Base-by-base conservation (phyloP, 768 basidiomycete genomes). In the Termitomyces sp. region DNA sequence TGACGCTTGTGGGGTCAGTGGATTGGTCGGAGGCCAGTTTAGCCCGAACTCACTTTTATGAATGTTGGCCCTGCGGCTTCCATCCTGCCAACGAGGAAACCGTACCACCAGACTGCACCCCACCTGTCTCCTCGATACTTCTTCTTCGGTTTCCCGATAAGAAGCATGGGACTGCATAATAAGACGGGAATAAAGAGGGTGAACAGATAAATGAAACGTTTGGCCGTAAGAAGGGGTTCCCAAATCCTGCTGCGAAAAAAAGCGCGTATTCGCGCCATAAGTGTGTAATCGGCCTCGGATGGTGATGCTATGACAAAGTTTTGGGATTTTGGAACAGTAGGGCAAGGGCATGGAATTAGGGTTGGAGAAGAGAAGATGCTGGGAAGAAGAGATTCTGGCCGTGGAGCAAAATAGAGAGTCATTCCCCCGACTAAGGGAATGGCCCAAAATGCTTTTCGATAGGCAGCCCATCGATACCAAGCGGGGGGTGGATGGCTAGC, bases 21-120 rank as follows among this genome's bases (percentile, higher is more conserved):
- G 47, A 29, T 36, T 37, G 20, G 51, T 47, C 43, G 31, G 11
- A 36, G 34, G 11, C 11, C 29, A 40, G 20, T 31, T 56, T 32
- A 29, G 31, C 1, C n/a, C 4, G n/a, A 29, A 45, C 77, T 59
- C 68, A 91, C 94, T 86, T 99, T 99, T 73, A 92, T 92, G 73
- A 98, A 98, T 0, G 96, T 96, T 15, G 97, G 97, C 1, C 97
- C 97, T 9, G 96, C 96, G 5, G 86, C 79, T 74, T 96, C 88
- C 97, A 99, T 98, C 72, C 88, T 89, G 48, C 74, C 77, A 7
- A 94, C 93, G 15, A 99, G 77, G 56, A 93, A 82, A n/a, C 81
- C 84, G 71, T 98, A 98, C 97, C 97, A 99, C 96, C 94, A 97
- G 3, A 95, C 82, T 1, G 94, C 94, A 42, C 94, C 94, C 93